Evolutionary conservation across 179 eudicot genomes (phyloP).

Genomic region (Silene noctiflora): DNA sequence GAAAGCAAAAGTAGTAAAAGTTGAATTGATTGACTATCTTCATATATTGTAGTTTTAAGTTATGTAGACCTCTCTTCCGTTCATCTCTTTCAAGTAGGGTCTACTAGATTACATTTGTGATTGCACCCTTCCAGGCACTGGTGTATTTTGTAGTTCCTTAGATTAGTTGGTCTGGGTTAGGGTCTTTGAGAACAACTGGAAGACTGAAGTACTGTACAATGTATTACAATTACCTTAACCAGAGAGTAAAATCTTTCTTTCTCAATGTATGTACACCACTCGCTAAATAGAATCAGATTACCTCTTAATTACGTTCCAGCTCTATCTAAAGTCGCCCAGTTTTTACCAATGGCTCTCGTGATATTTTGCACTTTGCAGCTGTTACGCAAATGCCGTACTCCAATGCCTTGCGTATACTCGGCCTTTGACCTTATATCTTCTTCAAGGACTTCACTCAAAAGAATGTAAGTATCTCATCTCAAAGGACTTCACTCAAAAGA

Average conservation of each 20-base stretch:
- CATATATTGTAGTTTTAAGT: background rate
- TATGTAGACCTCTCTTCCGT: background rate
- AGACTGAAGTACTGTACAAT: background rate
- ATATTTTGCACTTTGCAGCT: slow-evolving; percentile 49
- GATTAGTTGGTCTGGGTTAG: background rate
- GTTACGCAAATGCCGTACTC: slow-evolving; percentile 94
- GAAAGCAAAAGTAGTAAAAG: background rate
- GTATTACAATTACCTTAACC: background rate
- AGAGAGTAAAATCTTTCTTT: too few species aligned
- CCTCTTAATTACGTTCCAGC: background rate
- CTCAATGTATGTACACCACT: background rate
- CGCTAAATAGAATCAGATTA: background rate
- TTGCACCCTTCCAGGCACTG: background rate
- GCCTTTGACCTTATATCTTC: slow-evolving; percentile 75
- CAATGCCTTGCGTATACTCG: slow-evolving; percentile 88
- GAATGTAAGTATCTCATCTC: slow-evolving; percentile 46
- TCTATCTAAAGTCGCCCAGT: background rate
- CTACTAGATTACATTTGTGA: background rate
- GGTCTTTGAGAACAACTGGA: background rate
- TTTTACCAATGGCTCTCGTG: background rate
- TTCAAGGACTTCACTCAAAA: slow-evolving; percentile 78
- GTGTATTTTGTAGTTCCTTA: background rate
- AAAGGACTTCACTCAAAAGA: background rate
- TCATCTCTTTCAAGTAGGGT: background rate
- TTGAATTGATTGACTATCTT: background rate